phyloP scores from a whole-genome alignment of 2,329 filamentous ascomycete genomes.

The Penicillium decumbens region DNA sequence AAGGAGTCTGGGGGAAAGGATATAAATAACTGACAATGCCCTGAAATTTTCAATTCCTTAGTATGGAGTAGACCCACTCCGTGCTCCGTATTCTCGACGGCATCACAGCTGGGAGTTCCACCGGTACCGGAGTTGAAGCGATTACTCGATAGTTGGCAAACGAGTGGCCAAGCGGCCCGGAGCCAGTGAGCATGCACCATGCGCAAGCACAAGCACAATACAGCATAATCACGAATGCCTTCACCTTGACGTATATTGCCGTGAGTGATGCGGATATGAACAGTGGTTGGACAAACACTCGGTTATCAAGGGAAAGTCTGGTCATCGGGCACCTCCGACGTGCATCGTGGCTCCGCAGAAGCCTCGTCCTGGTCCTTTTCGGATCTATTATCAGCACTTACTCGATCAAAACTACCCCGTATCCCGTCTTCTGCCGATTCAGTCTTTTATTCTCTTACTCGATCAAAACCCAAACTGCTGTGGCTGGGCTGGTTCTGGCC shows the following conservation, averaged over 20 bases:
- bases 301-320: background rate
- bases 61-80: constrained; percentile 1
- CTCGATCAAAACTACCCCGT: constrained; percentile 27
- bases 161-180: constrained; percentile 8
- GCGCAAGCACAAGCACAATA: background rate
- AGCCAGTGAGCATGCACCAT: constrained; percentile 4
- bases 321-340: constrained; percentile 30
- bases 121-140: constrained; percentile 6
- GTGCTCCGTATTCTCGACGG: background rate
- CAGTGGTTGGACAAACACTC: constrained; percentile 4
- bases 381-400: constrained; percentile 21
- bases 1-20: constrained; percentile 6
- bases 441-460: constrained; percentile 13
- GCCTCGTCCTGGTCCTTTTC: constrained; percentile 1
- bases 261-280: constrained; percentile 1
- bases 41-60: constrained; percentile 1
- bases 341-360: background rate
- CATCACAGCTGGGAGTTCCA: constrained; percentile 7
- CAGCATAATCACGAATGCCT: constrained; percentile 18
- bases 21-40: constrained; percentile 15
- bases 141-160: constrained; percentile 18
- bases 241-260: constrained; percentile 17
- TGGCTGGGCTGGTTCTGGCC: no score
- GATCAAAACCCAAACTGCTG: constrained; percentile 15
- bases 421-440: background rate